phyloP scores from a whole-genome alignment of 768 basidiomycete species.

The Russula compacta region DNA sequence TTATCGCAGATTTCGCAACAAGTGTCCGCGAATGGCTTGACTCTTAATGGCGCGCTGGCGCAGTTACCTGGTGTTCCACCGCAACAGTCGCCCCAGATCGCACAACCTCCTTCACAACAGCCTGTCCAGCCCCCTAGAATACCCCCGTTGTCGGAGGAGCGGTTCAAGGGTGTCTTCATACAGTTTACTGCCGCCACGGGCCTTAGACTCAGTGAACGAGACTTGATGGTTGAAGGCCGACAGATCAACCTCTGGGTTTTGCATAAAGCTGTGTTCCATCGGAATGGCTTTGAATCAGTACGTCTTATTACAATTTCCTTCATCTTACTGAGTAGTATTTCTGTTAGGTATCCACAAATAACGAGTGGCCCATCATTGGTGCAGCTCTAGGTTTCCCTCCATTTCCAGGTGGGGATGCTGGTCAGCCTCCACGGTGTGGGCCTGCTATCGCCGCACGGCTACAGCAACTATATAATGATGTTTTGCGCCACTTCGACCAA shows the following conservation, averaged over 20 bases:
- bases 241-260: constrained; percentile 3
- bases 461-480: constrained; percentile 1
- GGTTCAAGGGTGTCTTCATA: neutral
- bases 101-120: neutral
- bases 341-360: constrained; percentile 1
- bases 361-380: constrained; percentile 11
- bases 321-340: neutral
- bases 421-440: constrained; percentile 1
- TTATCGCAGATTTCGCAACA: constrained; percentile 8
- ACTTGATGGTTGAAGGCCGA: neutral
- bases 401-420: neutral
- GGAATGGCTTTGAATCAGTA: constrained; percentile 4
- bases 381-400: constrained; percentile 3
- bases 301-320: neutral
- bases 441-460: constrained; percentile 2
- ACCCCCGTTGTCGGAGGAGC: neutral
- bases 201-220: neutral
- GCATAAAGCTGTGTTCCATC: neutral
- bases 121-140: neutral
- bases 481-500: constrained; percentile 7
- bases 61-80: neutral
- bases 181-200: neutral
- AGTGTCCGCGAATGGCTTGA: neutral
- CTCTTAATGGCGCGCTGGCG: neutral
- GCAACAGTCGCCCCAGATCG: constrained; percentile 3